phyloP scores from a whole-genome alignment of 441 rosid genomes.

The Gossypium schwendimanii region DNA sequence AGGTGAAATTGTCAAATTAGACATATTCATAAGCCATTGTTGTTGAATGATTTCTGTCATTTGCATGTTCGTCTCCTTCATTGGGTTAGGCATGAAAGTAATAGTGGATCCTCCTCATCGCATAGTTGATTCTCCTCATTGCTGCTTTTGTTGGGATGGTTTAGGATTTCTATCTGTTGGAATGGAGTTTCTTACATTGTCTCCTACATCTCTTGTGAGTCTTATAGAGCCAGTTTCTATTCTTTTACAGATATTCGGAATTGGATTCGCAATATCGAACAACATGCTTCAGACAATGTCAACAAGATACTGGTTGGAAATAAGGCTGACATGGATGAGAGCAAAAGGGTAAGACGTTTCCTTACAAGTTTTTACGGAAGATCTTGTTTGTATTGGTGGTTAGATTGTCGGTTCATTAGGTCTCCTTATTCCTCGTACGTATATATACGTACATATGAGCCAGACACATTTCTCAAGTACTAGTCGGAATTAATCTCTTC shows the following conservation, averaged over 20 bases:
- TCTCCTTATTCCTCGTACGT: not conserved
- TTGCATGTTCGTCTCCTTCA: not conserved
- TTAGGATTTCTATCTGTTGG: not conserved
- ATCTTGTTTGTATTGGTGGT: conserved; percentile 2
- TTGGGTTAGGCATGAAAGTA: conserved; percentile 7
- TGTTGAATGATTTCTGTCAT: not conserved
- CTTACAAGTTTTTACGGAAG: not conserved
- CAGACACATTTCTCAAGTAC: not conserved
- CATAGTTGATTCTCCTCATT: not conserved
- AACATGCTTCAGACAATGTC: conserved; percentile 68
- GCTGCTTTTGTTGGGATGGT: conserved; percentile 2
- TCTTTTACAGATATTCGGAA: conserved; percentile 50
- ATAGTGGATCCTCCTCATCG: not conserved
- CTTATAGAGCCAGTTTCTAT: conserved; percentile 11
- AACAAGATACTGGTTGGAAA: conserved; percentile 67
- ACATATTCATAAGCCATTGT: not conserved
- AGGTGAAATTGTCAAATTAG: not conserved
- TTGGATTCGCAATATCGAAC: conserved; percentile 73
- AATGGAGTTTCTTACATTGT: conserved; percentile 4
- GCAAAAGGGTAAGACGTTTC: conserved; percentile 48
- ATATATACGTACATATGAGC: not conserved
- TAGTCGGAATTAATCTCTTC: not conserved
- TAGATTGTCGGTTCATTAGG: conserved; percentile 1
- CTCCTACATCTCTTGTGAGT: conserved; percentile 9
- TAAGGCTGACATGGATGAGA: conserved; percentile 79